Conservation (phyloP, 116 monocot genomes). For the Dioscorea cayenensis region DNA sequence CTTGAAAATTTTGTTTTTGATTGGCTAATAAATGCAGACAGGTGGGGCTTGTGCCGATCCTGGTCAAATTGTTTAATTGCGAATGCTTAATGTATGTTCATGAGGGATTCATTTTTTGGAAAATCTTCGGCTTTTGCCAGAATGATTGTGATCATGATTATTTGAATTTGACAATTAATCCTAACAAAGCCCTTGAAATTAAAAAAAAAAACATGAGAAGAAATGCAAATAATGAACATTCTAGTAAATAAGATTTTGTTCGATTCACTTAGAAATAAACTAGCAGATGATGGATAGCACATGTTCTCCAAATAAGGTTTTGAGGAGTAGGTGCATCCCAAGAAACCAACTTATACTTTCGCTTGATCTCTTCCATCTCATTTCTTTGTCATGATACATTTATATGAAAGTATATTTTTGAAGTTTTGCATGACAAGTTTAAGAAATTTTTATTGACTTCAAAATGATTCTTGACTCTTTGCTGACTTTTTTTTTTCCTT, state of each 20-base stretch:
- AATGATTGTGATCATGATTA: neutral
- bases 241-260: neutral
- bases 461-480: neutral
- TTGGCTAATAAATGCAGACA: constrained; percentile 99
- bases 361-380: neutral
- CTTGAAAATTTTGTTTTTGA: constrained; percentile 98
- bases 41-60: constrained; percentile 31
- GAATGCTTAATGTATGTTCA: too few relatives aligned
- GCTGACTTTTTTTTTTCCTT: neutral
- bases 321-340: neutral
- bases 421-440: neutral
- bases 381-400: neutral
- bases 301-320: neutral
- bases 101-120: neutral
- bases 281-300: neutral
- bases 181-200: neutral
- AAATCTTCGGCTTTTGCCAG: neutral
- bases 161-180: neutral
- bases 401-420: neutral
- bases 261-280: too few relatives aligned
- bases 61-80: neutral
- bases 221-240: neutral
- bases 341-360: neutral
- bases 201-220: neutral
- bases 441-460: neutral